Base-by-base conservation (phyloP, 2,329 filamentous ascomycete genomes). In the Ilyonectria destructans region DNA sequence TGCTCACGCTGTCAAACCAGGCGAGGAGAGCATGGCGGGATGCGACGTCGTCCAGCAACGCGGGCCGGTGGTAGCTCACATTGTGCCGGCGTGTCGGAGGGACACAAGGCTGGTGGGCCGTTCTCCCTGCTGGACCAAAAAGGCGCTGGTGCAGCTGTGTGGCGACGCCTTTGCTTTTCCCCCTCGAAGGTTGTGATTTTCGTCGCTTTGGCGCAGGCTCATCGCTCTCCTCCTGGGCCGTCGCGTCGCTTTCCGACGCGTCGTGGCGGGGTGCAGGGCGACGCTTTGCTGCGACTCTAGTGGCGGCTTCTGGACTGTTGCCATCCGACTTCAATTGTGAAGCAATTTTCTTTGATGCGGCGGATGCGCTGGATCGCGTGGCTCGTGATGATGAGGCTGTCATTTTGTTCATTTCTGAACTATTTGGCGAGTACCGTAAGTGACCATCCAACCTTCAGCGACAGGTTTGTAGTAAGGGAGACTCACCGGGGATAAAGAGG, bases 1-100 rank as follows among this genome's bases (percentile, higher is more conserved):
- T 75, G 74, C 83, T 84, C 40, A 85, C 82, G 5, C 79, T 68
- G 69, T 87, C 85, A 71, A 88, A 89, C 87, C 87, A 89, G 17
- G 72, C 35, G 2, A 89, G 82, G 1, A 89, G 81, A 6, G 80
- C 46, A 4, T 69, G 68, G 19, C 79, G 82, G 19, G 81, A 75
- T 2, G 75, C 26, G 2, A 69, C 66, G 40, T 75, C 79, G 65
- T 83, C 78, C 2, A 89, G 80, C 3, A 89, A 80, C 5, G 85
- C 78, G 0, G 87, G 87, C 2, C 80, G 80, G 74, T 89, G 87
- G 65, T 89, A 89, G 33, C 71, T 54, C n/a, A 79, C 59, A 31
- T 64, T 43, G 65, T 87, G 86, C n/a, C 52, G 67, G 51, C 79
- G 75, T 10, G 59, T 40, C 13, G 74, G 73, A 65, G 69, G 70